Conservation (phyloP, 2,329 filamentous ascomycete genomes). For the Cercospora sp. region DNA sequence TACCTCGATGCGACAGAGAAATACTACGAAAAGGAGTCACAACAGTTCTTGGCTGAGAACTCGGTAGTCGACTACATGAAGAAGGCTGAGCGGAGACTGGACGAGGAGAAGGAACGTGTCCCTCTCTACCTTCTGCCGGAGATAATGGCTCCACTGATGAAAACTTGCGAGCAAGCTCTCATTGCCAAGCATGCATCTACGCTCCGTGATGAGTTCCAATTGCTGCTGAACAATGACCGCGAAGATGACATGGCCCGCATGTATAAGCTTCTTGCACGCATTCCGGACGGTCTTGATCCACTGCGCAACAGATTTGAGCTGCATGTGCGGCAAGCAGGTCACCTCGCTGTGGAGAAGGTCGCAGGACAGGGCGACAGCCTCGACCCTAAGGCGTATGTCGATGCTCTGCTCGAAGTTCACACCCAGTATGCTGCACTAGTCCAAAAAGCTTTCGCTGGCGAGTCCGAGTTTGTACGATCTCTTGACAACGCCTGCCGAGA, state of each 20-base stretch:
- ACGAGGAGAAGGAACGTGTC: slow-evolving; percentile 93
- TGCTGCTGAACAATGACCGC: slow-evolving; percentile 87
- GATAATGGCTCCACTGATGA: slow-evolving; percentile 80
- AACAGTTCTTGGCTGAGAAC: slow-evolving; percentile 92
- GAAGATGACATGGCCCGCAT: slow-evolving; percentile 95
- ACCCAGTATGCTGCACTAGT: slow-evolving; percentile 90
- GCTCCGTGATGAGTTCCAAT: slow-evolving; percentile 93
- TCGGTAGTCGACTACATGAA: slow-evolving; percentile 99
- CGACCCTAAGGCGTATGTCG: slow-evolving; percentile 95
- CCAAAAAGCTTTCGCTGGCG: slow-evolving; percentile 87
- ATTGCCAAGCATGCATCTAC: slow-evolving; percentile 84
- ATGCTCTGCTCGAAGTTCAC: slow-evolving; percentile 91
- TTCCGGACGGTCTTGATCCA: slow-evolving; percentile 87
- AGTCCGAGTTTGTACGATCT: slow-evolving; percentile 94
- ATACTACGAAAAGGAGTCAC: slow-evolving; percentile 91
- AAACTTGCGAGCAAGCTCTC: slow-evolving; percentile 81
- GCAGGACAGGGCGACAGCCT: slow-evolving; percentile 83
- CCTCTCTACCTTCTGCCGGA: slow-evolving; percentile 88
- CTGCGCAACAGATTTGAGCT: slow-evolving; percentile 84
- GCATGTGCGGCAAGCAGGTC: slow-evolving; percentile 86
- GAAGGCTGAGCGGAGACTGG: slow-evolving; percentile 86
- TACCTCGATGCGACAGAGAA: slow-evolving; percentile 80
- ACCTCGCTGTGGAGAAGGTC: slow-evolving; percentile 87
- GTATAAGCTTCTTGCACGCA: slow-evolving; percentile 87
- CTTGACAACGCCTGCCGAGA: slow-evolving; percentile 96